Evolutionary conservation across 1,284 basidiomycete species (phyloP).

Genomic region (Heimioporus punctisporus): DNA sequence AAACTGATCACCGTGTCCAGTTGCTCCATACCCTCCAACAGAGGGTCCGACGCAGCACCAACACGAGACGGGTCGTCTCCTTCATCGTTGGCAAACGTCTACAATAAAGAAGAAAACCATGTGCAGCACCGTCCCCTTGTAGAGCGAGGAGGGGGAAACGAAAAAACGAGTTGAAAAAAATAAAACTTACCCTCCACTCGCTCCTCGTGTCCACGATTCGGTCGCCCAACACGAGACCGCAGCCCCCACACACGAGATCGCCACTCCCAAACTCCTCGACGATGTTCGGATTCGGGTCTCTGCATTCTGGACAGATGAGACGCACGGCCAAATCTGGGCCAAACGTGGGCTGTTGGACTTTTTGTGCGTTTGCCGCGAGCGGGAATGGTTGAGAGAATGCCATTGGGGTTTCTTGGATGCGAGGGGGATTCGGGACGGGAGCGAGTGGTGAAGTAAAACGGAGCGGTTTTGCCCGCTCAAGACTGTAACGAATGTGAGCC

Average conservation of each 20-base stretch:
- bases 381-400: slow-evolving; percentile 71
- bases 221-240: slow-evolving; percentile 96
- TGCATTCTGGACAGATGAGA: slow-evolving; percentile 94
- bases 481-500: slow-evolving; percentile 25
- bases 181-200: slow-evolving; percentile 91
- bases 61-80: slow-evolving; percentile 99
- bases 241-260: slow-evolving; percentile 96
- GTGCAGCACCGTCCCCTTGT: slow-evolving; percentile 20
- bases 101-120: slow-evolving; percentile 26
- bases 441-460: slow-evolving; percentile 16
- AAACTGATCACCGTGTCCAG: slow-evolving; percentile 96
- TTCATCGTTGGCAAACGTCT: slow-evolving; percentile 99
- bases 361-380: slow-evolving; percentile 56
- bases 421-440: slow-evolving; percentile 7
- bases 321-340: slow-evolving; percentile 87
- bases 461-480: not conserved
- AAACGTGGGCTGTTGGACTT: slow-evolving; percentile 56
- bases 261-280: slow-evolving; percentile 98
- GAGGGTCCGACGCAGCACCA: slow-evolving; percentile 92
- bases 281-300: slow-evolving; percentile 91
- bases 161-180: slow-evolving; percentile 7
- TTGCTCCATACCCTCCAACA: slow-evolving; percentile 94
- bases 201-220: slow-evolving; percentile 97
- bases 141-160: slow-evolving; percentile 15
- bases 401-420: slow-evolving; percentile 33